Base-by-base conservation (phyloP, 805 yeast genomes). In the Candida wancherniae region DNA sequence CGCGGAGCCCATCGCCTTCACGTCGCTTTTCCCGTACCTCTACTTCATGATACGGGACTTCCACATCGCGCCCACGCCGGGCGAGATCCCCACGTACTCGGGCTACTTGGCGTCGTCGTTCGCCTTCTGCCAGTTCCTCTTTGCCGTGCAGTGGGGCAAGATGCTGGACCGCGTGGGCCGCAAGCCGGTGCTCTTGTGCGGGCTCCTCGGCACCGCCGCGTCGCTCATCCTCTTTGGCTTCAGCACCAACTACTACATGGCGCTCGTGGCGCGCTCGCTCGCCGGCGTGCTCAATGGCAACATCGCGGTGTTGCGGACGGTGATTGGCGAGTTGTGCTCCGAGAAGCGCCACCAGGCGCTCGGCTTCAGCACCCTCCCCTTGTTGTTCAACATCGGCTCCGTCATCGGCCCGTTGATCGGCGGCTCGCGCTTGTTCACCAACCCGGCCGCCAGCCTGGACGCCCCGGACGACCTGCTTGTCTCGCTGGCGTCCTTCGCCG, bases 241-340 rank as follows among this genome's bases (percentile, higher is more conserved):
- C 40, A 56, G 79, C 9, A 57, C 52, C 12, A 71, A 67, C 47
- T 74, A 65, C 45, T 67, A 63, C 44, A 59, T 63, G 55, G 83
- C 83, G 0, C 42, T 78, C 3, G 45, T 58, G 9, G 73, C 83
- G 7, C 59, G 84, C 45, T 58, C 69, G 13, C 39, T 68, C 24
- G 68, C 73, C 57, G 85, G 85, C 0, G 53, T 70, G 2, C 53
- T 77, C 24, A 78, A 77, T 47, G 85, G 84, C 5, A 78, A 78
- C 47, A 72, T 76, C 6, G 77, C 79, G 1, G 82, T 78, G n/a
- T 47, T 78, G 19, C 57, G 84, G 49, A 78, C 84, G 0, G 55
- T 67, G 28, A 61, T 78, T 26, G 84, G 83, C 3, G 85, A 78
- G 47, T 53, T 75, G 10, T 79, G 80, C 4, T 52, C 56, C 5